phyloP scores from a whole-genome alignment of 768 basidiomycete genomes.

The Suillus occidentalis region DNA sequence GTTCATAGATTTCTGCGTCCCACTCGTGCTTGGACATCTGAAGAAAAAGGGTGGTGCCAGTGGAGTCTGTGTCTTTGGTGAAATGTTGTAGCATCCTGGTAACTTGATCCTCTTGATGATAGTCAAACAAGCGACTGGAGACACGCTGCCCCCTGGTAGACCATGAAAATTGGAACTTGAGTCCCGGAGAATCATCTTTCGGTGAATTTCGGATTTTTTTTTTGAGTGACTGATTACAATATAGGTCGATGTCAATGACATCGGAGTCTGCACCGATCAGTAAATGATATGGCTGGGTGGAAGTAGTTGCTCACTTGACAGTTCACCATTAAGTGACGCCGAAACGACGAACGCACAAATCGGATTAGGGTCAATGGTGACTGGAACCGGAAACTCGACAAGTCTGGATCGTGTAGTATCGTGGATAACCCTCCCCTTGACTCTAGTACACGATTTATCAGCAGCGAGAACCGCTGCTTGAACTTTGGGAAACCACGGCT shows the following conservation, averaged over 20 bases:
- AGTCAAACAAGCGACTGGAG: too few species aligned
- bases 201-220: too few species aligned
- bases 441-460: background rate
- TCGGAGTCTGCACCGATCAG: background rate
- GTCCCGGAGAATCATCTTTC: background rate
- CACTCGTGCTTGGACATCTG: background rate
- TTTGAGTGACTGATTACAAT: background rate
- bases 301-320: too few species aligned
- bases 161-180: background rate
- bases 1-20: background rate
- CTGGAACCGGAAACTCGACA: background rate
- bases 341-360: background rate
- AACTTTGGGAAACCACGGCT: background rate
- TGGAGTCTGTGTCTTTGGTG: background rate
- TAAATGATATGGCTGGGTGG: too few species aligned
- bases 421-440: background rate
- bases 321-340: too few species aligned
- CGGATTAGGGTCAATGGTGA: background rate
- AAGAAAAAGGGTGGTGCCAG: background rate
- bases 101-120: background rate
- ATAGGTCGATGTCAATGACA: background rate
- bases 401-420: background rate
- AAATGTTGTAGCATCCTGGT: background rate
- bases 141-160: too few species aligned
- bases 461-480: background rate